Percentiles rank a stretch among this genome's conserved stretches.
phyloP scores from a whole-genome alignment of 306 rosid species.

The Alnus glutinosa region DNA sequence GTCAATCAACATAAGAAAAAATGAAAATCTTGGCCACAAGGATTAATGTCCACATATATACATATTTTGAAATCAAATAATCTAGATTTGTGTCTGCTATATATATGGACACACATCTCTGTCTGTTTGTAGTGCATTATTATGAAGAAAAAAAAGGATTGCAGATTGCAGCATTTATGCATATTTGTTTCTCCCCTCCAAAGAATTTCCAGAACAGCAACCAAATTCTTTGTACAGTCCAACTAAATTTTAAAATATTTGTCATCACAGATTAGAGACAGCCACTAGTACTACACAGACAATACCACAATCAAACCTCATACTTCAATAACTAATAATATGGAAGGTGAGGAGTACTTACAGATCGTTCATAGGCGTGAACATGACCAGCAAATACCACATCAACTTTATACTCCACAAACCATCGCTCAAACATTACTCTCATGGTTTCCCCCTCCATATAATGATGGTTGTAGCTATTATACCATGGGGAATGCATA shows the following conservation, averaged over 20 bases:
- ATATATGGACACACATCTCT: neutral
- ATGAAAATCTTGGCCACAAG: neutral
- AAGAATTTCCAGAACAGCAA: neutral
- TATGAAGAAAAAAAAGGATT: neutral
- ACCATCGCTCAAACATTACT: slow-evolving; percentile 50
- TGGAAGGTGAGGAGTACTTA: slow-evolving; percentile 19
- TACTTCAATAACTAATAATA: neutral
- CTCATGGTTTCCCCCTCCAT: slow-evolving; percentile 70
- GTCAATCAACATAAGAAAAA: neutral
- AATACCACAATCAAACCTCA: neutral
- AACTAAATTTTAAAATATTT: neutral
- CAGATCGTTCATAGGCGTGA: slow-evolving; percentile 63
- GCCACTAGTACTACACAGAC: neutral
- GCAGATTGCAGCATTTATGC: neutral
- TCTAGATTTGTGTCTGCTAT: neutral
- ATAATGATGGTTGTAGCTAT: slow-evolving; percentile 55
- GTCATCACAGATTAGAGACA: neutral
- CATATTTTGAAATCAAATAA: neutral
- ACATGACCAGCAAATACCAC: slow-evolving; percentile 64
- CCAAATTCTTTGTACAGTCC: neutral
- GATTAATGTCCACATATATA: neutral
- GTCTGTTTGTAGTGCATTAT: neutral
- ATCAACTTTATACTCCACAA: slow-evolving; percentile 44
- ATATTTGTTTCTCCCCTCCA: neutral
- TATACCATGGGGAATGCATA: slow-evolving; percentile 54